Evolutionary conservation across 164 flowering plant species (phyloP), one percentile per base, ranked within the genome.

Genomic region (Echeveria elegans): DNA sequence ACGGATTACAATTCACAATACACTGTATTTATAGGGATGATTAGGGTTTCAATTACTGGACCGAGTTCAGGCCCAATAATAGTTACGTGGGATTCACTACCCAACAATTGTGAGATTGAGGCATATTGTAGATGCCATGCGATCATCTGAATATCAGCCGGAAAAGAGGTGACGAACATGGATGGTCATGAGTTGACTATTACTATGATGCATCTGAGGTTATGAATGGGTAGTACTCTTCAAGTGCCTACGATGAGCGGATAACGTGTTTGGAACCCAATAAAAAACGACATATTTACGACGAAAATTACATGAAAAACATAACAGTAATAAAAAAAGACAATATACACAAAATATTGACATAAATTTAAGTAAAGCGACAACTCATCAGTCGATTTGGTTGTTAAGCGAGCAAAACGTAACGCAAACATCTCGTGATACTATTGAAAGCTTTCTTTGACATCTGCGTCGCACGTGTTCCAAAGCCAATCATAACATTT

Each of bases 181-280:
- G 50, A 11, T 45, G 53, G 6, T 21, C 24, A 48, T 18, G 23
- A 21, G 53, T n/a, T 21, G 53, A 48, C 53, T 2, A 48, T n/a
- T 48, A 23, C 53, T 48, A 48, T n/a, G 53, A 21, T 21, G 53
- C 53, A 18, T 48, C 53, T 48, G 21, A 18, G 23, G 24, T 19
- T 15, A 19, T 21, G 8, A 26, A 37, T 11, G 18, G 5, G 5
- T 11, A 3, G 19, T 12, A 14, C 1, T 53, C 29, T 23, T 56
- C 61, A 56, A 2, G 32, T 56, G 32, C 61, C 31, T 14, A 56
- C 61, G 28, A 56, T 28, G 61, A 56, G 61, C 28, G 61, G 61
- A 56, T 56, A 32, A 56, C 12, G 61, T 56, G 32, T 56, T 56
- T 53, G 16, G 26, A 26, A 56, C n/a, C n/a, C n/a, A n/a, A n/a